Conservation (phyloP, 1,139 yeast species). For the Lipomyces yarrowii region DNA sequence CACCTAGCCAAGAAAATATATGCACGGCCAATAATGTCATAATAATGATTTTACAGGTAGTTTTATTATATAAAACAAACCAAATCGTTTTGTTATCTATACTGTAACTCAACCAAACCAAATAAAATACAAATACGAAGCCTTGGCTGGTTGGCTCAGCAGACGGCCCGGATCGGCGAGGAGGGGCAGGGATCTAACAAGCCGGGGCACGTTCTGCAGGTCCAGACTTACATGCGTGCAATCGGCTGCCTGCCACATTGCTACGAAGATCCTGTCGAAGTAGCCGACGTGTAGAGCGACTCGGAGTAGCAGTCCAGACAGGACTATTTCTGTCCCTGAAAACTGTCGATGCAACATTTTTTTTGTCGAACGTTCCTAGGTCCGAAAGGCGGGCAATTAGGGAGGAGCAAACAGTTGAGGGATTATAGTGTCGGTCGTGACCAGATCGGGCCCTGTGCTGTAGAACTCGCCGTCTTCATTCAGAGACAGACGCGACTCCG, state of each 20-base stretch:
- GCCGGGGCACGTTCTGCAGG: no score
- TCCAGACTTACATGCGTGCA: no score
- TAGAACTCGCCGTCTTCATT: constrained; percentile 16
- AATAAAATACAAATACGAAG: neutral
- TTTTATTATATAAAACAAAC: neutral
- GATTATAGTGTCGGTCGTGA: constrained; percentile 12
- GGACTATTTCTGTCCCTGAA: no score
- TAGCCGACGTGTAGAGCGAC: no score
- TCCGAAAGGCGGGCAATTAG: neutral
- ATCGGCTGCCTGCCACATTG: no score
- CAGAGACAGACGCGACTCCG: neutral
- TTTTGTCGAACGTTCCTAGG: no score
- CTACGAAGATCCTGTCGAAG: no score
- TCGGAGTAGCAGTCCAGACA: no score
- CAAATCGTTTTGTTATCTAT: neutral
- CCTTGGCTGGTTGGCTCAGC: neutral
- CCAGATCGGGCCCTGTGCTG: constrained; percentile 11
- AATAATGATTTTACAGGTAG: neutral
- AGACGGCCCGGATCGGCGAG: no score
- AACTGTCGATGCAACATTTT: no score
- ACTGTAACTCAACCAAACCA: neutral
- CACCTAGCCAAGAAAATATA: no score
- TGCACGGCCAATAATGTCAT: neutral
- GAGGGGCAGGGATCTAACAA: no score
- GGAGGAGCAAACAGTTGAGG: constrained; percentile 18